These are phyloP conservation scores for Pseudogymnoascus sp. DNA, from an alignment of 2,329 filamentous ascomycete species.

Conservation along the genomic window DNA sequence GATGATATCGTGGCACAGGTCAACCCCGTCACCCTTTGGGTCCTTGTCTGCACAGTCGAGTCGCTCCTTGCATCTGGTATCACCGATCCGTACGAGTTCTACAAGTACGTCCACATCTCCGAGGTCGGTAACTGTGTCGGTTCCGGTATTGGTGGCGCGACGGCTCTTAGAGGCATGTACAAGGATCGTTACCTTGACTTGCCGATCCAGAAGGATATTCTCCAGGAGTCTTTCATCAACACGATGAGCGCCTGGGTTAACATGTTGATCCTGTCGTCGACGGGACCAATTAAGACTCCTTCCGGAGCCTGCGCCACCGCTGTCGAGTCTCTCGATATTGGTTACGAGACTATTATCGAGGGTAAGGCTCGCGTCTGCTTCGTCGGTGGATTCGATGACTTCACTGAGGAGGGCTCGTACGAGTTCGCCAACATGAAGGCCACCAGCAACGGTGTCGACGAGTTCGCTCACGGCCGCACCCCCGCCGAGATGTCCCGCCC, in stretches of 20 bases:
- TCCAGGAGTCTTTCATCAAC: constrained; percentile 99
- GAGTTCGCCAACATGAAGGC: constrained; percentile 99
- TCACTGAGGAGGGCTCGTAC: constrained; percentile 97
- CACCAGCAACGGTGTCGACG: constrained; percentile 94
- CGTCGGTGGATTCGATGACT: constrained; percentile 98
- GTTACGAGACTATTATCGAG: constrained; percentile 96
- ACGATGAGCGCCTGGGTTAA: constrained; percentile 99
- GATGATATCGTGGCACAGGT: constrained; percentile 98
- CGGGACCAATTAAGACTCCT: constrained; percentile 95
- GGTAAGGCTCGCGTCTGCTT: constrained; percentile 97
- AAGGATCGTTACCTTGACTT: constrained; percentile 95
- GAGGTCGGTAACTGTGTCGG: constrained; percentile 97
- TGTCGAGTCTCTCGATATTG: constrained; percentile 94
- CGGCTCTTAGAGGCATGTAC: constrained; percentile 93
- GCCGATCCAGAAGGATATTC: constrained; percentile 95
- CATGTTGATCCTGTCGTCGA: constrained; percentile 95
- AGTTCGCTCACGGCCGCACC: constrained; percentile 90
- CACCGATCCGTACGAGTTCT: constrained; percentile 98
- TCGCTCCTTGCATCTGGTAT: constrained; percentile 87
- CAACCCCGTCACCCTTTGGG: constrained; percentile 90
- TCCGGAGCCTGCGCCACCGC: constrained; percentile 96
- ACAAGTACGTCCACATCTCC: constrained; percentile 97
- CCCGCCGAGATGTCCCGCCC: constrained; percentile 97
- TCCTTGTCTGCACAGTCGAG: constrained; percentile 89
- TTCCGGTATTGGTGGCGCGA: constrained; percentile 94